Conservation (phyloP, 768 basidiomycete genomes). For the Tricholoma bakamatsutake region DNA sequence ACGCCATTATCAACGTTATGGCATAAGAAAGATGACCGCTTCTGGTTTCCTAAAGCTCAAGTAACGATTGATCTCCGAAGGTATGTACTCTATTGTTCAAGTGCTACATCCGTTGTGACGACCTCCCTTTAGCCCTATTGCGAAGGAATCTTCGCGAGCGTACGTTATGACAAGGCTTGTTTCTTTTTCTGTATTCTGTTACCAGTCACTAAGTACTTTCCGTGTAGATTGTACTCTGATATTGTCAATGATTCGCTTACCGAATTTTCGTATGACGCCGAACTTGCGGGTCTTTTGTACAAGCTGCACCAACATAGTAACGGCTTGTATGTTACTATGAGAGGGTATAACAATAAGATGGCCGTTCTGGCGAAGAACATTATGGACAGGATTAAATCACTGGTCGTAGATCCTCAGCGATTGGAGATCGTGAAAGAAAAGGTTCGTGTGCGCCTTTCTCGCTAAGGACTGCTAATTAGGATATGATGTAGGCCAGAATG, state of each 20-base stretch:
- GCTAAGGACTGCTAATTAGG: constrained; percentile 1
- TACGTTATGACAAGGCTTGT: constrained; percentile 67
- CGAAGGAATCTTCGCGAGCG: constrained; percentile 59
- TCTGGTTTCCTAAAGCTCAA: constrained; percentile 90
- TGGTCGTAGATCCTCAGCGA: constrained; percentile 64
- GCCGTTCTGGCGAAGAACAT: constrained; percentile 67
- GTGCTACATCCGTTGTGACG: not conserved
- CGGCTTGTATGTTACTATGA: constrained; percentile 61
- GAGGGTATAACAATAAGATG: constrained; percentile 92
- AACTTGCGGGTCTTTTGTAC: constrained; percentile 84
- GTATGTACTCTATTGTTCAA: constrained; percentile 30
- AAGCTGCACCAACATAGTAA: constrained; percentile 54
- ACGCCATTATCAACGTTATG: constrained; percentile 72
- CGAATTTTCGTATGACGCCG: constrained; percentile 90
- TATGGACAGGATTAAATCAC: constrained; percentile 56
- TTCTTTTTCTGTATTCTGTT: constrained; percentile 4
- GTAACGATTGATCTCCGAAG: constrained; percentile 71
- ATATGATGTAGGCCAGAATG: constrained; percentile 50
- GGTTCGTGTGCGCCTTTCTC: constrained; percentile 33
- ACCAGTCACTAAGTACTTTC: not conserved
- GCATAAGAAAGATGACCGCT: constrained; percentile 97
- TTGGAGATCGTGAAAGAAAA: constrained; percentile 82
- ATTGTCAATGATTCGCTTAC: constrained; percentile 84
- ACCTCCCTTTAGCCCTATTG: constrained; percentile 39
- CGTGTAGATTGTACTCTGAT: constrained; percentile 65